Evolutionary conservation across 176 grass and related monocot genomes (phyloP).

Genomic region (Eleusine coracana): DNA sequence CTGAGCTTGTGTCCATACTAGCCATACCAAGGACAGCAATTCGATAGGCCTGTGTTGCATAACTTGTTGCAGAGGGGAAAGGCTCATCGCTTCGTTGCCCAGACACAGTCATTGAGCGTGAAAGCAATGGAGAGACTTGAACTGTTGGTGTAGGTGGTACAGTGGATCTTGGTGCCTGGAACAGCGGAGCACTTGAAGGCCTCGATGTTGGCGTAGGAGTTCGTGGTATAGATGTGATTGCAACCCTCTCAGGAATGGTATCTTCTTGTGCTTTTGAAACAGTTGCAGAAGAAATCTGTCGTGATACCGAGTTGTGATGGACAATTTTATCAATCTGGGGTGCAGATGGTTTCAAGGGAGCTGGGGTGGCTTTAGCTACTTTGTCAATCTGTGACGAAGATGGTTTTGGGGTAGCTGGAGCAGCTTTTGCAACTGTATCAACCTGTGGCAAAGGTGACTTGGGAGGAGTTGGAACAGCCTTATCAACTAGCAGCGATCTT

Average conservation of each 20-base stretch:
- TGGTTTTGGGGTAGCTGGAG: conserved; percentile 22
- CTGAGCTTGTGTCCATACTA: conserved; percentile 30
- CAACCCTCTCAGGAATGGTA: conserved; percentile 21
- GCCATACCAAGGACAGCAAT: conserved; percentile 69
- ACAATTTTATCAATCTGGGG: conserved; percentile 25
- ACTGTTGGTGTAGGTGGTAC: conserved; percentile 38
- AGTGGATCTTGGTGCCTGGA: conserved; percentile 60
- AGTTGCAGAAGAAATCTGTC: conserved; percentile 36
- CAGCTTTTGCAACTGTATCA: conserved; percentile 47
- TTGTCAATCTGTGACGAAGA: conserved; percentile 37
- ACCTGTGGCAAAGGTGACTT: conserved; percentile 39
- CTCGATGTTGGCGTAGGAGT: conserved; percentile 49
- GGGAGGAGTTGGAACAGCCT: conserved; percentile 31
- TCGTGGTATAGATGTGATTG: conserved; percentile 15
- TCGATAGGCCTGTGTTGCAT: conserved; percentile 64
- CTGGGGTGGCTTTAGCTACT: conserved; percentile 23
- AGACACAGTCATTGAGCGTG: conserved; percentile 52
- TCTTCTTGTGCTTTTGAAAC: conserved; percentile 45
- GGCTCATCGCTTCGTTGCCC: conserved; percentile 51
- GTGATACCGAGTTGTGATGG: conserved; percentile 28
- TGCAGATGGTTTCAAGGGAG: conserved; percentile 5
- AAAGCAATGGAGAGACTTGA: conserved; percentile 56
- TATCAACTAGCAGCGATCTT: conserved; percentile 29
- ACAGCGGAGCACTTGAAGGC: conserved; percentile 73
- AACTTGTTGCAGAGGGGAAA: conserved; percentile 47